Conservation (phyloP, 139 green algal genomes). For the Astrephomene gubernaculifera region DNA sequence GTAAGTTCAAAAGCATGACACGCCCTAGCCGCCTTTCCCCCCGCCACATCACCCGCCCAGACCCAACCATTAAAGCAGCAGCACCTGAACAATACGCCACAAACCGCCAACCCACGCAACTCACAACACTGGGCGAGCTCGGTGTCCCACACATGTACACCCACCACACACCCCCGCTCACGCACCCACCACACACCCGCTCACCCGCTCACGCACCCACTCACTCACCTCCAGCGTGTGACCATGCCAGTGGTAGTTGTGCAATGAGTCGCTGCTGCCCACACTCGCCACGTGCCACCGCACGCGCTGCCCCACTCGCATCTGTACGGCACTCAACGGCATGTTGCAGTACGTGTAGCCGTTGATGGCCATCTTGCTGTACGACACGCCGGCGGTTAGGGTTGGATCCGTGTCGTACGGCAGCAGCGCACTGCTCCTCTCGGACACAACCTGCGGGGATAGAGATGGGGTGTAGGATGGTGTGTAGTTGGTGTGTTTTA, state of each 20-base stretch:
- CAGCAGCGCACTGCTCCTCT: not conserved
- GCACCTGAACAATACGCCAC: no score
- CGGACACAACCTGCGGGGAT: not conserved
- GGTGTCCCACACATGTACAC: no score
- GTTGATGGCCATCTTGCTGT: conserved; percentile 51
- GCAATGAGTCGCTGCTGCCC: conserved; percentile 61
- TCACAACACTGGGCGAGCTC: no score
- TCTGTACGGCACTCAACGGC: not conserved
- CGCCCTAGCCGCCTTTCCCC: not conserved
- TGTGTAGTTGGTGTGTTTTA: no score
- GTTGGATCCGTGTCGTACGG: not conserved
- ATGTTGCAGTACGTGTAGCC: conserved; percentile 51
- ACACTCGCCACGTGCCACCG: conserved; percentile 69
- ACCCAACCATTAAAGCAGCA: not conserved
- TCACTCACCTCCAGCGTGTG: conserved; percentile 50
- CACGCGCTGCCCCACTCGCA: conserved; percentile 54
- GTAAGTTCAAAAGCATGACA: no score
- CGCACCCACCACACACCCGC: no score
- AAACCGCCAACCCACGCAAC: no score
- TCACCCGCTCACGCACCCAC: no score
- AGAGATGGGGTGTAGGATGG: no score
- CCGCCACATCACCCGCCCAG: not conserved
- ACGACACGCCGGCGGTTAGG: not conserved
- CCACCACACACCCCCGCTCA: no score
- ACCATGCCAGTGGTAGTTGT: conserved; percentile 76